Evolutionary conservation across 495 filamentous ascomycete species (phyloP), one percentile per base, ranked within the genome.

Genomic region (Xylaria bambusicola): DNA sequence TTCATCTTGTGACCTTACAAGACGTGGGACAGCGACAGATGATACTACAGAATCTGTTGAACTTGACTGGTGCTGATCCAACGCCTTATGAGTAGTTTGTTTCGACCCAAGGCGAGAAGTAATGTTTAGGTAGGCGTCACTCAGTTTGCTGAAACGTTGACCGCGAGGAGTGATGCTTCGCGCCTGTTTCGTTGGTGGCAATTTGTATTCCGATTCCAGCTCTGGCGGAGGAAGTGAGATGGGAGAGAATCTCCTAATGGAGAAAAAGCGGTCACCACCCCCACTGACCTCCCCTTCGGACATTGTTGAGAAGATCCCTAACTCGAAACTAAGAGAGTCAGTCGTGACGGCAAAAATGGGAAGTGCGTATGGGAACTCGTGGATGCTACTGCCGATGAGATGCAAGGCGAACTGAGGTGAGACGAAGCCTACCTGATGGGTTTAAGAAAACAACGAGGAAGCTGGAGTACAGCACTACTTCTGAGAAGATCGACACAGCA

Each of bases 1-100:
- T 57, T 73, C 54, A 73, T 73, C 48, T 52, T 59, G 56, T 2
- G 31, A 69, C 64, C 45, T 62, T 52, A 35, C 27, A 24, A 52
- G 27, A 45, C 31, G 47, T 26, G 40, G 40, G 15, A 21, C 20
- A 24, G 6, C 31, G 35, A 46, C 41, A 23, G 20, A 42, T 6
- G 55, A 31, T 40, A 23, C 31, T 18, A 17, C 12, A n/a, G 40
- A 20, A n/a, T 20, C 42, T 2, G n/a, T 21, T 17, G 21, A 3
- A 38, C 27, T 26, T 35, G 47, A 9, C 15, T 52, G 33, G 10
- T 13, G 24, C 27, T 33, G 44, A 7, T 35, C 17, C 18, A 12
- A 42, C 7, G 5, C 38, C 13, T 24, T 35, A 9, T 24, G 38
- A 40, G 36, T 47, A n/a, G 45, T 58, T 10, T 41, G 9, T 6